Base-by-base conservation (phyloP, 805 yeast species). In the Torulaspora indica region DNA sequence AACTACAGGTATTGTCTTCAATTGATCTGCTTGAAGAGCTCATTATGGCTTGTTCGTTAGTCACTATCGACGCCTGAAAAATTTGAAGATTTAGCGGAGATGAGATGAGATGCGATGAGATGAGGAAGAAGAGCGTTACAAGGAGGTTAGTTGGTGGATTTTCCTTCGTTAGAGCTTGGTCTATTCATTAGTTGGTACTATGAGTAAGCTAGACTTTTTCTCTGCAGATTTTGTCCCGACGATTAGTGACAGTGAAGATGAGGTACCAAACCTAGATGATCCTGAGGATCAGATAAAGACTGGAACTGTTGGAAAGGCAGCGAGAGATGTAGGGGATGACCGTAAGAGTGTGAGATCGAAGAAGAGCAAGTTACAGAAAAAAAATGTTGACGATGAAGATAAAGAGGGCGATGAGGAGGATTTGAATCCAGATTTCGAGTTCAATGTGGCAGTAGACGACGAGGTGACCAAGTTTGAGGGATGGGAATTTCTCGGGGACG, bases 241-340 rank as follows among this genome's bases (percentile, higher is more conserved):
- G 0, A 84, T 87, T 43, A 76, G 80, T 18, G 91, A 85, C 54
- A 79, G 85, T 54, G 95, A 85, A 56, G 81, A 81, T 10, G 90
- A 82, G 42, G 74, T 75, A 13, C 76, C 79, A 23, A 73, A 74
- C 52, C 61, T 74, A 49, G 81, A 76, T 48, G 65, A 64, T 8
- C 76, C 71, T 24, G 77, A 73, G 23, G 80, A 75, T 18, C 28
- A 38, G 33, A 18, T 35, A 22, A 74, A 64, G 39, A 51, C 38
- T 18, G 64, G 59, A 15, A 59, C 54, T n/a, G 24, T n/a, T 48
- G 54, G 23, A 17, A 24, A 35, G 13, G 49, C 35, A 23, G 60
- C 50, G 33, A 55, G 50, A 51, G 56, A 48, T 40, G 53, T 56
- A 42, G 58, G 42, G 35, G 18, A 18, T 8, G n/a, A 13, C 20